Conservation (phyloP, 805 yeast genomes). For the Yarrowia sp. region DNA sequence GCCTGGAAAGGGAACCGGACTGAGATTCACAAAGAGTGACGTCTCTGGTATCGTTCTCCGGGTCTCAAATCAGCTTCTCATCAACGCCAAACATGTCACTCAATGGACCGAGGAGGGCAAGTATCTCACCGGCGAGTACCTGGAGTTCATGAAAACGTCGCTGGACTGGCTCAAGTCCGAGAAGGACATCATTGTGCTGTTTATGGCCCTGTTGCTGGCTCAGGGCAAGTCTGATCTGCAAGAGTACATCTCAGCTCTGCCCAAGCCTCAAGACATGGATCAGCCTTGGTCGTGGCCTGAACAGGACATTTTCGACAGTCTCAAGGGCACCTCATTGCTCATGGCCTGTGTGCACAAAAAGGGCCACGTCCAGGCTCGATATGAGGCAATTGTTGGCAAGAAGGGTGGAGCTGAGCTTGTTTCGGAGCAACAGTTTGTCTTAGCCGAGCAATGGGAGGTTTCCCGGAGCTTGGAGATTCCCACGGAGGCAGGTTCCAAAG, state of each 20-base stretch:
- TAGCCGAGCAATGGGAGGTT: slow-evolving; percentile 41
- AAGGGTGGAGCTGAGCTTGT: background rate
- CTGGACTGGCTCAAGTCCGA: slow-evolving; percentile 25
- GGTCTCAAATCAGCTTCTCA: slow-evolving; percentile 28
- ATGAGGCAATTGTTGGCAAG: slow-evolving; percentile 31
- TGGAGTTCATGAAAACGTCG: slow-evolving; percentile 11
- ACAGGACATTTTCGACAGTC: slow-evolving; percentile 32
- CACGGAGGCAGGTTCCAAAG: slow-evolving; percentile 24
- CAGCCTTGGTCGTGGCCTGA: slow-evolving; percentile 37
- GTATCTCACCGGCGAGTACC: slow-evolving; percentile 18
- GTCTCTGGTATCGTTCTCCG: slow-evolving; percentile 13
- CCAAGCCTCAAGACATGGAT: slow-evolving; percentile 34
- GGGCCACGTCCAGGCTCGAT: slow-evolving; percentile 31
- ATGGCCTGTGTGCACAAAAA: slow-evolving; percentile 35
- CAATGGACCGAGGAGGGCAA: slow-evolving; percentile 17
- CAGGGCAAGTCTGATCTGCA: slow-evolving; percentile 31
- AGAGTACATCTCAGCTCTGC: slow-evolving; percentile 33
- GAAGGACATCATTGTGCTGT: slow-evolving; percentile 25
- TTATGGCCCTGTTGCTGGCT: slow-evolving; percentile 25
- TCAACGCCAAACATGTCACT: slow-evolving; percentile 27
- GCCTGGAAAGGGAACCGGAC: slow-evolving; percentile 2
- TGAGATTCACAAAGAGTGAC: slow-evolving; percentile 1
- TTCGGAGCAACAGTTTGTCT: slow-evolving; percentile 26
- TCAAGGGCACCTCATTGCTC: slow-evolving; percentile 34
- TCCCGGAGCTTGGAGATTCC: slow-evolving; percentile 40